Percentiles rank a stretch among this genome's conserved stretches.
Evolutionary conservation across 2,329 filamentous ascomycete species (phyloP).

Genomic region (Phoma herbarum): DNA sequence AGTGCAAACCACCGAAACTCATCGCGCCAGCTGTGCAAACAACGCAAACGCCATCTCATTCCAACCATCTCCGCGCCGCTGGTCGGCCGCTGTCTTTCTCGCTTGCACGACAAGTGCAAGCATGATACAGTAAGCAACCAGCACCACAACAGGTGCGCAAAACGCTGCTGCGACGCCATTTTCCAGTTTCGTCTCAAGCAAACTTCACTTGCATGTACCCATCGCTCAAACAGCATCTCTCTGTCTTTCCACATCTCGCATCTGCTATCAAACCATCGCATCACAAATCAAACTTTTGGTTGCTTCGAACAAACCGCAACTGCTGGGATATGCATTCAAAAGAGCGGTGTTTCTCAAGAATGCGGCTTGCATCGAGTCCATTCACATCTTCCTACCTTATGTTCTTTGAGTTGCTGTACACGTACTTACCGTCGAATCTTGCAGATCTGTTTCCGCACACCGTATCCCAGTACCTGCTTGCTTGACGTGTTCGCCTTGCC

Average conservation of each 20-base stretch:
- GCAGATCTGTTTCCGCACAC: constrained; percentile 20
- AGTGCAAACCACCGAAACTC: constrained; percentile 14
- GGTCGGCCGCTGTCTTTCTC: constrained; percentile 27
- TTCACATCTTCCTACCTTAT: constrained; percentile 19
- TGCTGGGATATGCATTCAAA: constrained; percentile 28
- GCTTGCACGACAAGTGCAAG: constrained; percentile 33
- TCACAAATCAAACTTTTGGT: constrained; percentile 16
- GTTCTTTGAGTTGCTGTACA: constrained; percentile 21
- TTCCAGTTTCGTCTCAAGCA: constrained; percentile 16
- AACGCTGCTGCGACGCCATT: constrained; percentile 19
- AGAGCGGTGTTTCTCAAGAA: constrained; percentile 23
- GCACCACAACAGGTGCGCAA: constrained; percentile 38
- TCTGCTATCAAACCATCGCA: constrained; percentile 23
- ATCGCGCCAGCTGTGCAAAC: constrained; percentile 34
- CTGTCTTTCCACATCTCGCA: not conserved
- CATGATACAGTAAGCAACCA: constrained; percentile 38
- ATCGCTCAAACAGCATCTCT: constrained; percentile 11
- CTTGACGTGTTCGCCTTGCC: constrained; percentile 8
- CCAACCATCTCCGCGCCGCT: constrained; percentile 20
- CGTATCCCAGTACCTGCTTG: not conserved
- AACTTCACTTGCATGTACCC: constrained; percentile 14
- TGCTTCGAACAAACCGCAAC: constrained; percentile 29
- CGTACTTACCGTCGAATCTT: constrained; percentile 32
- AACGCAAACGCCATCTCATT: constrained; percentile 39
- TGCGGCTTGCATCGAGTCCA: constrained; percentile 27